These are phyloP conservation scores for Fusarium circinatum DNA, from an alignment of 2,329 filamentous ascomycete species.

Conservation along the genomic window DNA sequence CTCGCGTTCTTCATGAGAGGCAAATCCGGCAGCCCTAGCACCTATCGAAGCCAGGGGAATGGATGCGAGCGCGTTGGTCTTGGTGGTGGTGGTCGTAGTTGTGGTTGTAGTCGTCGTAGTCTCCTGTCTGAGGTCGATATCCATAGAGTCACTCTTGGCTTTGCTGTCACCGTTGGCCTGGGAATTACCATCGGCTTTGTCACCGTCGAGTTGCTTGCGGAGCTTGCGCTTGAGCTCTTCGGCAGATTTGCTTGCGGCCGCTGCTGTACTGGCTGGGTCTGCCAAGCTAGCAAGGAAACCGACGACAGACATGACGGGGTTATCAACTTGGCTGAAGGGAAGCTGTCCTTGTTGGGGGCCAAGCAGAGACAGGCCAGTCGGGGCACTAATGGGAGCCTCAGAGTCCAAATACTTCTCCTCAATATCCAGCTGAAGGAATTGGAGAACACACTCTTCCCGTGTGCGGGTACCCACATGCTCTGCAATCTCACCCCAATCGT, in stretches of 20 bases:
- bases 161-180: slow-evolving; percentile 70
- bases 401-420: slow-evolving; percentile 96
- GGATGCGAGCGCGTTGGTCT: slow-evolving; percentile 68
- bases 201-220: slow-evolving; percentile 77
- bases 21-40: slow-evolving; percentile 85
- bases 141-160: slow-evolving; percentile 70
- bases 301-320: slow-evolving; percentile 96
- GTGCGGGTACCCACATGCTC: slow-evolving; percentile 93
- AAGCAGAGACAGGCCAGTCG: slow-evolving; percentile 71
- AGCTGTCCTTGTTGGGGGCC: slow-evolving; percentile 81
- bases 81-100: slow-evolving; percentile 59
- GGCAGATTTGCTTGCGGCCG: slow-evolving; percentile 87
- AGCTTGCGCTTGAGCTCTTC: slow-evolving; percentile 86
- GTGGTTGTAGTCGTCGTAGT: slow-evolving; percentile 64
- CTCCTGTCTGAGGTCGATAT: slow-evolving; percentile 67
- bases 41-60: slow-evolving; percentile 88
- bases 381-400: slow-evolving; percentile 63
- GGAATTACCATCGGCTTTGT: slow-evolving; percentile 50
- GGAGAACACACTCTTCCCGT: slow-evolving; percentile 94
- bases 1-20: slow-evolving; percentile 95
- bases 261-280: slow-evolving; percentile 89
- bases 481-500: slow-evolving; percentile 94
- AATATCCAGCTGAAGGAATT: slow-evolving; percentile 96
- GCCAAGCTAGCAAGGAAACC: slow-evolving; percentile 92
- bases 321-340: slow-evolving; percentile 92